Evolutionary conservation across 495 filamentous ascomycete genomes (phyloP), one percentile per base, ranked within the genome.

Genomic region (Podospora fimiseda): DNA sequence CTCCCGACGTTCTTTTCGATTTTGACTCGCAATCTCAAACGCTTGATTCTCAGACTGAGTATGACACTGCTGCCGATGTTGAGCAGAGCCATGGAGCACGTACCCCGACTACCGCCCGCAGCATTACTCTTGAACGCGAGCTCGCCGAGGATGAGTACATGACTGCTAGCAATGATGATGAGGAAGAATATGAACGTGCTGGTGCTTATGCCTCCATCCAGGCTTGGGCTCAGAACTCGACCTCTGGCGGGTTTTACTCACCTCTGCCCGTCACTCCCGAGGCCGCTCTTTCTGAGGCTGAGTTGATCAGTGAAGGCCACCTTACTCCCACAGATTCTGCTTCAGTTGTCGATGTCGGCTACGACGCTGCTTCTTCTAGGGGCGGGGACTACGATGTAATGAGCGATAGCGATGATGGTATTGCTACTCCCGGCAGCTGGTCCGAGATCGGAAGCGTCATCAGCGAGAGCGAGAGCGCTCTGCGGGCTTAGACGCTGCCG

Each of bases 381-480:
- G 61, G 22, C 43, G 61, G 41, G 2, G 67, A 62, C 50, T 72
- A 76, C 51, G 84, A 85, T 57, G 78, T 84, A 9, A 66, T 88
- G 71, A 91, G 87, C 62, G 82, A 88, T 9, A 69, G 78, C 54
- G 84, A 74, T 15, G 78, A 75, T 15, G 82, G 80, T 6, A 72
- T 81, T 37, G 65, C 68, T 38, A 91, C 86, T 8, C 85, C 86
- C 0, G 76, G 78, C 27, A 87, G 81, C 65, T 91, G 87, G 87
- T 86, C 85, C 3, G 87, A 91, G 50, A 79, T 91, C 8, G 86
- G 84, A 14, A 90, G 87, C 60, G 80, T 83, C 27, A 71, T 87
- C 24, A 88, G 85, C 64, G 80, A 79, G 56, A 73, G 66, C 20
- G 77, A 80, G 53, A 61, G 52, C 42, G 59, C 53, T 30, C 53